A percentile compares a stretch with the other conserved stretches of the same genome.
Evolutionary conservation across 2,329 filamentous ascomycete species (phyloP).

Genomic region (Graphiopsis chlorocephala): DNA sequence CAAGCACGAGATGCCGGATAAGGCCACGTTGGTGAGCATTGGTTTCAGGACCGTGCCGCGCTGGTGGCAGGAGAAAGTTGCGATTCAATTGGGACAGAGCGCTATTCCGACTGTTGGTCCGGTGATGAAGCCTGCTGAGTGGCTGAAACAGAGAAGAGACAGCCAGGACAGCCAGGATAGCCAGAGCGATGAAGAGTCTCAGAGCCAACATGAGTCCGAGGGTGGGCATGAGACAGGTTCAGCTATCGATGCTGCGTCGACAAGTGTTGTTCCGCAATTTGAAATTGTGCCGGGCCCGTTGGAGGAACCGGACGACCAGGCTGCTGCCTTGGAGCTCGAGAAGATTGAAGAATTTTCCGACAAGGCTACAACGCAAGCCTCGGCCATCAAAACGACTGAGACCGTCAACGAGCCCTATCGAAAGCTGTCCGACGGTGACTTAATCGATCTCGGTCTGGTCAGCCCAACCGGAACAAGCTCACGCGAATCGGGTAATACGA

Average conservation of each 20-base stretch:
- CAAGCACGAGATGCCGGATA: conserved; percentile 88
- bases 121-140: conserved; percentile 19
- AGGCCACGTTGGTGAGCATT: conserved; percentile 62
- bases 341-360: not conserved
- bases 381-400: not conserved
- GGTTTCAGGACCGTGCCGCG: conserved; percentile 60
- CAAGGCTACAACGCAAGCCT: not conserved
- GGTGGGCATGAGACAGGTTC: not conserved
- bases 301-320: not conserved
- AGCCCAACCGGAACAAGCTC: not conserved
- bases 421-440: not conserved
- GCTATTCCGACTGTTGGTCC: conserved; percentile 19
- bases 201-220: not conserved
- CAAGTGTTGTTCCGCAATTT: not conserved
- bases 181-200: not conserved
- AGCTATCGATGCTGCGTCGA: not conserved
- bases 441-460: conserved; percentile 3
- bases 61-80: conserved; percentile 55
- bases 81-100: conserved; percentile 27
- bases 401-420: not conserved
- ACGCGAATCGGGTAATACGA: not conserved
- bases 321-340: not conserved
- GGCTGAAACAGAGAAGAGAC: conserved; percentile 13
- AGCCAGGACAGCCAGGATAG: not conserved
- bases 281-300: not conserved